Base-by-base conservation (phyloP, 2,329 filamentous ascomycete species). In the Stagonosporopsis rhizophila region DNA sequence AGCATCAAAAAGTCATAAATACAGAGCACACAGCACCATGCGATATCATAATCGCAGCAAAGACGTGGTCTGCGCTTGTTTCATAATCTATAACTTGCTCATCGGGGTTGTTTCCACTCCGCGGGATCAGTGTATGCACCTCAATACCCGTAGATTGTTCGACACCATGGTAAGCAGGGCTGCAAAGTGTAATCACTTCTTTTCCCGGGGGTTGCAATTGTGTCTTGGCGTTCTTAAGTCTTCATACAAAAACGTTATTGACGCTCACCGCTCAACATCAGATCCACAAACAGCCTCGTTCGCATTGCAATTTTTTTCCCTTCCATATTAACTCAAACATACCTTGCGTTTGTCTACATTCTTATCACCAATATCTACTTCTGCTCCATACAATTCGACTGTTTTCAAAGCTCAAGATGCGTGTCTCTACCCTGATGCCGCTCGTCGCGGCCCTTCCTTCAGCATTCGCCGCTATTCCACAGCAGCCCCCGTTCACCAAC, bases 401-500 rank as follows among this genome's bases (percentile, higher is more conserved):
- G 19, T 30, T 15, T 9, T 5, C 1, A 23, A 22, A 20, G 12
- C 20, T 27, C 32, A 40, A 30, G 6, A 62, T 62, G 62, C 60
- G 59, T 48, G 34, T 38, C 42, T 60, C 56, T 3, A 56, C 30
- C 34, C 22, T 66, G 25, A 23, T 54, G 20, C 51, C 56, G 46
- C 44, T 65, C 40, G 27, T 66, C 6, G 44, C 45, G 35, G 58
- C 40, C 7, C 15, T 62, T 0, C 48, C 58, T 7, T 27, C 49
- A 22, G 42, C 44, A 22, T 35, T 64, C 8, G 62, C 59, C 6
- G 56, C 52, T 32, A 32, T 32, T 40, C 23, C 28, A 15, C 57
- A 54, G 20, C 60, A 54, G 17, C 69, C 69, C 11, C 28, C 47
- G 0, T 57, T 72, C 35, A 53, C 52, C 34, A 72, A 69, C 60